Evolutionary conservation across 2,329 filamentous ascomycete species (phyloP).

Genomic region (Stemphylium lycopersici): DNA sequence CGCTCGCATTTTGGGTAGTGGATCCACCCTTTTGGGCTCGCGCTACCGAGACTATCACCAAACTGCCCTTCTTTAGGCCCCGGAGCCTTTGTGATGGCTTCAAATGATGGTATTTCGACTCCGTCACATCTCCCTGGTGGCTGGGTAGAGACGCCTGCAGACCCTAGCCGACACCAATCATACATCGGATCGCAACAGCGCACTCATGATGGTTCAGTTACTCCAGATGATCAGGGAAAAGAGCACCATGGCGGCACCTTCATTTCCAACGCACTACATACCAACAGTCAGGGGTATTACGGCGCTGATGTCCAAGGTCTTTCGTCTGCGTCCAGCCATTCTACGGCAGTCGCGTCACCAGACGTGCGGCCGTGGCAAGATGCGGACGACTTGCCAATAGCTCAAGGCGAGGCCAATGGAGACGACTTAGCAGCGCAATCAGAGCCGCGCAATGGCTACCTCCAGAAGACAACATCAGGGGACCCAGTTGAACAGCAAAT

Average conservation of each 20-base stretch:
- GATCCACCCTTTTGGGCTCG: not conserved
- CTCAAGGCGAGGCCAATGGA: not conserved
- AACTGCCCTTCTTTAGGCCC: not conserved
- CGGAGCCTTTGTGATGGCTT: slow-evolving; percentile 30
- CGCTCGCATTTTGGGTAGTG: not conserved
- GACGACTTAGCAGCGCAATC: not conserved
- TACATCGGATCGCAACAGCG: slow-evolving; percentile 26
- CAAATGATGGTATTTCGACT: slow-evolving; percentile 40
- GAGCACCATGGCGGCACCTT: slow-evolving; percentile 12
- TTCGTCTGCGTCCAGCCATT: slow-evolving; percentile 20
- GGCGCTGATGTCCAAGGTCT: slow-evolving; percentile 12
- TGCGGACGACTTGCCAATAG: not conserved
- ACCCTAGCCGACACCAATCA: slow-evolving; percentile 30
- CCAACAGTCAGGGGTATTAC: slow-evolving; percentile 21
- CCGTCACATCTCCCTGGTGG: slow-evolving; percentile 44
- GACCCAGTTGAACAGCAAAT: slow-evolving; percentile 22
- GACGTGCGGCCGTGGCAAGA: slow-evolving; percentile 1
- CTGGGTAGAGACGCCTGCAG: slow-evolving; percentile 45
- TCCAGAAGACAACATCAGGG: slow-evolving; percentile 2
- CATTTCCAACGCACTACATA: slow-evolving; percentile 30
- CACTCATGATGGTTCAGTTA: slow-evolving; percentile 6
- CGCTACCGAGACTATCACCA: not conserved
- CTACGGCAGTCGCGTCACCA: slow-evolving; percentile 17
- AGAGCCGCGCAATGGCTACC: not conserved
- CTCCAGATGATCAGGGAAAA: not conserved